Base-by-base conservation (phyloP, 2,329 filamentous ascomycete genomes). In the Aspergillus bombycis region DNA sequence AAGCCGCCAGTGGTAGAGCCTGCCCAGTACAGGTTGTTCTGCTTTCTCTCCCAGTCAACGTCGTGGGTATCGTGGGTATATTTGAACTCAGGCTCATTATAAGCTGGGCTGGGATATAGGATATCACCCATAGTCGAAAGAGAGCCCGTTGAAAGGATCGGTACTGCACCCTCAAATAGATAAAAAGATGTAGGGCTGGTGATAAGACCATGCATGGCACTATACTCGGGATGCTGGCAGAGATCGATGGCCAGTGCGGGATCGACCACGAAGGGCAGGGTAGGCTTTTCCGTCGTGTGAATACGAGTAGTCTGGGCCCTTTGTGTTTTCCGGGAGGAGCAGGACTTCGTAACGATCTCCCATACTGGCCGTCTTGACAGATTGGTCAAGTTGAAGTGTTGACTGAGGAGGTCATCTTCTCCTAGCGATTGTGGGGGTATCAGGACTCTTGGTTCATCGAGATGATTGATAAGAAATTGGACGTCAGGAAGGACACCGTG, bases 21-120 rank as follows among this genome's bases (percentile, higher is more conserved):
- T 0, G 82, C 80, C 86, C 86, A 88, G 70, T 88, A 88, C 0
- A 88, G 68, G 2, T 80, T 81, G 41, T 83, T 81, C 1, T 66
- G 67, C 67, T 88, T 89, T 7, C 75, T 54, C 0, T 81, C 71
- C 85, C 85, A 88, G 0, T 74, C 69, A 0, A 80, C 45, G 62
- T 87, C 85, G 2, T 75, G 54, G 0, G 63, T 34, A 0, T 73
- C 68, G 2, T 80, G 70, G 3, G 12, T 36, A 66, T 86, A 87
- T 5, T 68, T 64, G 80, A 48, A 79, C 74, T 2, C 72, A 19
- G 62, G 80, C 75, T 61, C 70, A 62, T n/a, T 68, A 63, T 87
- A 87, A 1, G 81, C 80, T 0, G 84, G 79, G 52, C 82, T 83
- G 0, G 86, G 86, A 28, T 82, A 81, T 4, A 87, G 63, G 0